Evolutionary conservation across 208 protist genomes (phyloP), one percentile per base, ranked within the genome.

Genomic region (Crithidia bombi): DNA sequence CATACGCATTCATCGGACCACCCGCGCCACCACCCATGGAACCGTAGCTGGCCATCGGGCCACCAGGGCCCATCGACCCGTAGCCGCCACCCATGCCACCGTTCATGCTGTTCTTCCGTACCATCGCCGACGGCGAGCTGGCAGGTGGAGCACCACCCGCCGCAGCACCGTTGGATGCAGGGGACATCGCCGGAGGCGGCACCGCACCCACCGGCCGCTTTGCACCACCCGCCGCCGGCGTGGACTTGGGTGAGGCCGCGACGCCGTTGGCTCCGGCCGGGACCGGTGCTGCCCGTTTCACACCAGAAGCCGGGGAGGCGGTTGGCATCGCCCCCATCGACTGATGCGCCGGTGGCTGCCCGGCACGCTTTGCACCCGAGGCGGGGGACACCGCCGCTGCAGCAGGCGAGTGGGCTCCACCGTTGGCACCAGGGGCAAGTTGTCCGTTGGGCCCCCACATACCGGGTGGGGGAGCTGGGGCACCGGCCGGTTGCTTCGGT

Each of bases 371-470:
- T 39, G 23, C 32, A 1, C 49, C 68, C 4, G 58, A 30, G 9
- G 30, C 50, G 15, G 62, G 62, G 44, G 69, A 35, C 61, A 56
- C 35, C 14, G 55, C 55, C 14, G n/a, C n/a, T n/a, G 46, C 46
- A 19, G 10, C 9, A 2, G 46, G 47, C 32, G 44, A 32, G 61
- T 54, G 17, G 23, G 61, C 61, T 25, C 4, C 57, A 38, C 14
- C 43, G 56, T 41, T 33, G 33, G 23, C 52, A 6, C n/a, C 21
- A 0, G 62, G 69, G 33, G 51, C 44, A 25, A 69, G 30, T 26
- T 75, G 69, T 12, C 52, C 52, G 35, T 63, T 75, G 2, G 69
- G 69, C 15, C 69, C 69, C 69, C 69, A 75, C 69, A 69, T 69
- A 1, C 69, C 69, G 25, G 62, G 54, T 39, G 62, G 69, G 15